These are phyloP conservation scores for Chaetoceros tenuissimus DNA, from an alignment of 108 stramenopile genomes.

Conservation along the genomic window DNA sequence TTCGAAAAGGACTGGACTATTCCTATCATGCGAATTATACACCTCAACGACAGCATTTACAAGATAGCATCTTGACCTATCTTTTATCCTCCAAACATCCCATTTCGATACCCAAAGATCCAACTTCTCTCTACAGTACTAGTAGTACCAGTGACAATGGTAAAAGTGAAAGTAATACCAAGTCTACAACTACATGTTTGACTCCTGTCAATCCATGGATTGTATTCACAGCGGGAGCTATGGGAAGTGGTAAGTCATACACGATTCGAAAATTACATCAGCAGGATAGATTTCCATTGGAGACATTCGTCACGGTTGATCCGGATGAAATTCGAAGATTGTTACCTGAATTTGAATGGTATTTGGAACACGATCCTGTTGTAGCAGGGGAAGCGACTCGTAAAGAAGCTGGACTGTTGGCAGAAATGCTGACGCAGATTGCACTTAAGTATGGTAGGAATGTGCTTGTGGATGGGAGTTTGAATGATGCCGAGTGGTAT, in stretches of 20 bases:
- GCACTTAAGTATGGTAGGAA: conserved; percentile 52
- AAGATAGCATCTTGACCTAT: conserved; percentile 52
- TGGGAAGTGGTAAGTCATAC: conserved; percentile 83
- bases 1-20: conserved; percentile 54
- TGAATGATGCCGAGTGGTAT: conserved; percentile 76
- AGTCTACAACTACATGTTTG: conserved; percentile 1
- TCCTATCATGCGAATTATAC: conserved; percentile 61
- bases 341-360: conserved; percentile 70
- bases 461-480: conserved; percentile 78
- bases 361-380: conserved; percentile 49
- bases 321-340: conserved; percentile 73
- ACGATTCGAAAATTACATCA: conserved; percentile 58
- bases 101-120: too few species aligned
- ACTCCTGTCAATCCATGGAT: conserved; percentile 29
- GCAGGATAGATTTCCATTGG: conserved; percentile 62
- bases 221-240: conserved; percentile 87
- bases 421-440: conserved; percentile 51
- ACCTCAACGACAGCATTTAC: conserved; percentile 54
- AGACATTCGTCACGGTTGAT: conserved; percentile 78
- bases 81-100: too few species aligned
- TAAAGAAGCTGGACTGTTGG: conserved; percentile 69
- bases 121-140: too few species aligned
- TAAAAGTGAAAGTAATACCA: not conserved
- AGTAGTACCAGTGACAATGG: too few species aligned
- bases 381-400: conserved; percentile 65